A percentile compares a stretch with the other conserved stretches of the same genome.
These are phyloP conservation scores for Acanthamoeba royreba DNA, from an alignment of 208 protist genomes.

Conservation along the genomic window DNA sequence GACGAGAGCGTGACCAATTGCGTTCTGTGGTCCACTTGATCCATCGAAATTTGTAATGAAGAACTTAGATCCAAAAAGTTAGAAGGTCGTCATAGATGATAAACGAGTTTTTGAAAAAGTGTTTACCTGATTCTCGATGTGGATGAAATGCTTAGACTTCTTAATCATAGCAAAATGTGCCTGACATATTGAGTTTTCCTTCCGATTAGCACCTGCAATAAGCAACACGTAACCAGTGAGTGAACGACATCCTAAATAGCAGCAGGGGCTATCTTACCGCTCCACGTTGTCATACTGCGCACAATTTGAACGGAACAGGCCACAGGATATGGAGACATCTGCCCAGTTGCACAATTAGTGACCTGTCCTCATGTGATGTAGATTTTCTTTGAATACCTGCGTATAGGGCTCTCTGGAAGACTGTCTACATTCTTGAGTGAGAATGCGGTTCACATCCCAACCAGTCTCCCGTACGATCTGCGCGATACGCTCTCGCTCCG, in stretches of 20 bases:
- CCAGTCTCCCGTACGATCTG: neutral
- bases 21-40: constrained; percentile 32
- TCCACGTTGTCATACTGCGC: neutral
- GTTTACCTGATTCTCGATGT: constrained; percentile 74
- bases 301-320: neutral
- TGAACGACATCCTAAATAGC: neutral
- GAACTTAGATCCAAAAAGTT: neutral
- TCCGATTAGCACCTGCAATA: neutral
- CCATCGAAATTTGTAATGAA: neutral
- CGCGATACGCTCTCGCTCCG: neutral
- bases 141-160: constrained; percentile 66
- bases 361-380: too few species aligned
- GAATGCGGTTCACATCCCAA: constrained; percentile 7
- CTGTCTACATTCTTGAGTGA: neutral
- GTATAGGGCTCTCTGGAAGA: neutral
- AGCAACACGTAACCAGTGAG: neutral
- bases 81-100: too few species aligned
- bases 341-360: neutral
- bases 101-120: neutral
- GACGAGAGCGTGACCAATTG: constrained; percentile 52
- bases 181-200: constrained; percentile 11
- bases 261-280: neutral
- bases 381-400: too few species aligned
- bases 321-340: neutral
- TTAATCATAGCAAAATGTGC: constrained; percentile 60